These are phyloP conservation scores for Fusarium sp. DNA, from an alignment of 2,329 filamentous ascomycete species.

Conservation along the genomic window DNA sequence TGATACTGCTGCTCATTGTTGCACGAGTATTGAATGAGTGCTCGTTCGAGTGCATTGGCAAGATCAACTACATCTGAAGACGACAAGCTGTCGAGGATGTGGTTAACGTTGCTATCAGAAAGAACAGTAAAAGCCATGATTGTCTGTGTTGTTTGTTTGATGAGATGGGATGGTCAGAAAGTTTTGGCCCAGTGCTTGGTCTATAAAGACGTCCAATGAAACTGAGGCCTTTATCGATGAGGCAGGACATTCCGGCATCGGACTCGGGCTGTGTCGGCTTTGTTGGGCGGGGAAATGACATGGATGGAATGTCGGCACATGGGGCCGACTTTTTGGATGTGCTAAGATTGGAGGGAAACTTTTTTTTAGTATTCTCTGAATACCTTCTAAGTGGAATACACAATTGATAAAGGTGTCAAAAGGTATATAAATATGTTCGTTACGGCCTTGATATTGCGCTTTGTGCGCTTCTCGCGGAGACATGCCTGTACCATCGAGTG, in stretches of 20 bases:
- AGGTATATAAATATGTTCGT: background rate
- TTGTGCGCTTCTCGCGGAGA: background rate
- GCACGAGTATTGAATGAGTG: conserved; percentile 65
- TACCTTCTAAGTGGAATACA: background rate
- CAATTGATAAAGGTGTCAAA: too few relatives aligned
- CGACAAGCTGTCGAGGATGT: conserved; percentile 35
- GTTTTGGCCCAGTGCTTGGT: background rate
- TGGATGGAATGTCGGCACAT: background rate
- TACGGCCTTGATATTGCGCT: background rate
- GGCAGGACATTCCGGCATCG: conserved; percentile 7
- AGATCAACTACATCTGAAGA: conserved; percentile 31
- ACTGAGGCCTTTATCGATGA: conserved; percentile 1
- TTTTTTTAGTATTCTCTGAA: too few relatives aligned
- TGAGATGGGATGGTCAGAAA: background rate
- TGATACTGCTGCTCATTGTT: conserved; percentile 71
- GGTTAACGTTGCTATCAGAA: conserved; percentile 38
- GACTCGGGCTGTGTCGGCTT: conserved; percentile 5
- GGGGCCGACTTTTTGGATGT: background rate
- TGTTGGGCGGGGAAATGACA: background rate
- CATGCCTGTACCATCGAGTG: background rate
- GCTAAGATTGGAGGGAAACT: background rate
- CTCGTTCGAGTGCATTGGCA: conserved; percentile 29
- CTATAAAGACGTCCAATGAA: background rate
- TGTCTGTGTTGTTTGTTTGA: background rate
- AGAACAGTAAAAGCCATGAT: conserved; percentile 44